Conservation (phyloP, 2,329 filamentous ascomycete genomes). For the Nemania sp. region DNA sequence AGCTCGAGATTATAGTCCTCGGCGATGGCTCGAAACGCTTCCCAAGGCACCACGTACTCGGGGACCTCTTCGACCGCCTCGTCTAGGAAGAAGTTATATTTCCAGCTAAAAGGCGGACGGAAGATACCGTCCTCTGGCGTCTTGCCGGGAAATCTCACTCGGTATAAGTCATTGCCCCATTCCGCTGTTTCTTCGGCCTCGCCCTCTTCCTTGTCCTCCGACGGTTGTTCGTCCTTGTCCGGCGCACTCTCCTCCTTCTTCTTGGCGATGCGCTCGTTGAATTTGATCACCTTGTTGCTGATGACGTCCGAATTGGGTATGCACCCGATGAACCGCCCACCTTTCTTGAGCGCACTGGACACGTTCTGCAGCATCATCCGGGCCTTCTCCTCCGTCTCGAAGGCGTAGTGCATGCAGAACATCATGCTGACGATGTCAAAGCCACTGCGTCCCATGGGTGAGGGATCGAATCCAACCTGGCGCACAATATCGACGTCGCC, state of each 20-base stretch:
- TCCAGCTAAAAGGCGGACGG: constrained; percentile 94
- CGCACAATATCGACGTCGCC: constrained; percentile 80
- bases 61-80: constrained; percentile 96
- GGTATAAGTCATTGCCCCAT: constrained; percentile 94
- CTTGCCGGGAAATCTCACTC: constrained; percentile 82
- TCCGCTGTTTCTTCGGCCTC: constrained; percentile 69
- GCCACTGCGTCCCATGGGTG: constrained; percentile 73
- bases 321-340: constrained; percentile 89
- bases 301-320: constrained; percentile 98
- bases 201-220: constrained; percentile 58
- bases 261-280: constrained; percentile 63
- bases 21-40: constrained; percentile 91
- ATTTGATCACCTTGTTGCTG: constrained; percentile 74
- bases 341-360: constrained; percentile 86
- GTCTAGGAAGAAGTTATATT: constrained; percentile 94
- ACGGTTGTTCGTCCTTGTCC: constrained; percentile 33
- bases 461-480: constrained; percentile 84
- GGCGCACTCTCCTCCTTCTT: constrained; percentile 42
- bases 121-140: constrained; percentile 88
- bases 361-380: constrained; percentile 93
- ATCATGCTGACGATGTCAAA: constrained; percentile 99
- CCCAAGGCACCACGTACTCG: constrained; percentile 98
- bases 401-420: constrained; percentile 99
- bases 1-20: constrained; percentile 97
- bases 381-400: constrained; percentile 88